phyloP scores from a whole-genome alignment of 495 filamentous ascomycete genomes.

The Pyrenula aspistea region DNA sequence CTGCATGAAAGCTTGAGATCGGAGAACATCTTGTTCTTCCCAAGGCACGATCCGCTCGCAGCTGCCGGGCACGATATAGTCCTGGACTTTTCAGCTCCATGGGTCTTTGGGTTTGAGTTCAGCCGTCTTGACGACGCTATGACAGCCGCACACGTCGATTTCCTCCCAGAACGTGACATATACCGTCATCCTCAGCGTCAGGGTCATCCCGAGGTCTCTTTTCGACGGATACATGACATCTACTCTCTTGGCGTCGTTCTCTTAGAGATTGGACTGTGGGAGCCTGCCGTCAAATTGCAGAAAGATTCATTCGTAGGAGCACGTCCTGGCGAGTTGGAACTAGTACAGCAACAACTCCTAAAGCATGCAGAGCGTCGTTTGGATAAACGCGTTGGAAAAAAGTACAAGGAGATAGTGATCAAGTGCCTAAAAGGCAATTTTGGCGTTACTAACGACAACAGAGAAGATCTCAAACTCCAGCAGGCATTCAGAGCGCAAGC shows the following conservation, averaged over 20 bases:
- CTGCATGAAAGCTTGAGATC: constrained; percentile 21
- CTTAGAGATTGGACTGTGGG: constrained; percentile 26
- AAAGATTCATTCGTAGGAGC: constrained; percentile 12
- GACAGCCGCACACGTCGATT: constrained; percentile 11
- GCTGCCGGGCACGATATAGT: not conserved
- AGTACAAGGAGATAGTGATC: constrained; percentile 16
- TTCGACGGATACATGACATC: constrained; percentile 22
- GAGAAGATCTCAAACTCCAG: constrained; percentile 20
- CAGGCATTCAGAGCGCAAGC: constrained; percentile 18
- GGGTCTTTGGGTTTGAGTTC: constrained; percentile 19
- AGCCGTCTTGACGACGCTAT: constrained; percentile 13
- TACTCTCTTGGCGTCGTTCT: constrained; percentile 26
- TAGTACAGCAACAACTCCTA: constrained; percentile 15
- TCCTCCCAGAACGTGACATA: constrained; percentile 11
- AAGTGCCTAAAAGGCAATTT: constrained; percentile 17
- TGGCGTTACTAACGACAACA: constrained; percentile 14
- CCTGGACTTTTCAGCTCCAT: constrained; percentile 14
- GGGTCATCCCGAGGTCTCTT: constrained; percentile 8
- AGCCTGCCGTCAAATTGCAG: constrained; percentile 14
- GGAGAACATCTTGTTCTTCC: constrained; percentile 22
- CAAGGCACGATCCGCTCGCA: no score
- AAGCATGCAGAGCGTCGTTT: constrained; percentile 15
- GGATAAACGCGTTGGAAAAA: constrained; percentile 15
- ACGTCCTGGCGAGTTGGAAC: constrained; percentile 12
- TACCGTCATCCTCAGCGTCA: constrained; percentile 21